Conservation (phyloP, 2,329 filamentous ascomycete genomes). For the Pseudogymnoascus sp. region DNA sequence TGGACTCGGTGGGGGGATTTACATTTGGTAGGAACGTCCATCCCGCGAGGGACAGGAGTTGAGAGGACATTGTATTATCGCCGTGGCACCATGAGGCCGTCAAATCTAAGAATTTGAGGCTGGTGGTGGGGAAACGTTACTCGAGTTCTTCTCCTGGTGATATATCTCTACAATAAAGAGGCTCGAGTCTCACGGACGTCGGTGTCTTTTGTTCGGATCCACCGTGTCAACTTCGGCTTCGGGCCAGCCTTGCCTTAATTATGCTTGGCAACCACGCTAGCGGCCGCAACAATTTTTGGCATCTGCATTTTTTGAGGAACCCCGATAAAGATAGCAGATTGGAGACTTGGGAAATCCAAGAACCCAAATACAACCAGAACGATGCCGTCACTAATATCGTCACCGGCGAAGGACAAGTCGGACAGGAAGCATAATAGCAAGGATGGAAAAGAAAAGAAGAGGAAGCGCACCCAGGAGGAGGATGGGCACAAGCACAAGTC, state of each 20-base stretch:
- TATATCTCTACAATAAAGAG: background rate
- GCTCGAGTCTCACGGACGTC: background rate
- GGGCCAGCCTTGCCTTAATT: constrained; percentile 19
- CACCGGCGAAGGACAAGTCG: constrained; percentile 20
- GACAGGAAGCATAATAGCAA: constrained; percentile 31
- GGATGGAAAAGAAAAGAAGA: constrained; percentile 33
- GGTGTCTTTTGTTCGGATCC: constrained; percentile 1
- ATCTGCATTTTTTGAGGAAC: constrained; percentile 9
- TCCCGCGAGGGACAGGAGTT: constrained; percentile 46
- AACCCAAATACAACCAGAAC: constrained; percentile 8
- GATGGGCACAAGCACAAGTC: constrained; percentile 39
- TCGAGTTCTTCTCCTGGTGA: background rate
- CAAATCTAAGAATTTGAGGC: background rate
- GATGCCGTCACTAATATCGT: constrained; percentile 14
- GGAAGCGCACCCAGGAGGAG: constrained; percentile 32
- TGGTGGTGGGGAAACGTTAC: background rate
- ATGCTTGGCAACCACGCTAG: constrained; percentile 14
- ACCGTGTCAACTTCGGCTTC: background rate
- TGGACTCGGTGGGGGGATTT: constrained; percentile 23
- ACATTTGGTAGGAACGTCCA: constrained; percentile 58
- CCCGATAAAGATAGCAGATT: constrained; percentile 8
- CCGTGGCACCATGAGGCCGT: background rate
- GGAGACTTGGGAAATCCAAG: background rate
- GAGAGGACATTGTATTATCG: constrained; percentile 11
- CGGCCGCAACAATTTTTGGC: constrained; percentile 18